Evolutionary conservation across 108 stramenopile genomes (phyloP), one percentile per base, ranked within the genome.

Genomic region (Skeletonema marinoi): DNA sequence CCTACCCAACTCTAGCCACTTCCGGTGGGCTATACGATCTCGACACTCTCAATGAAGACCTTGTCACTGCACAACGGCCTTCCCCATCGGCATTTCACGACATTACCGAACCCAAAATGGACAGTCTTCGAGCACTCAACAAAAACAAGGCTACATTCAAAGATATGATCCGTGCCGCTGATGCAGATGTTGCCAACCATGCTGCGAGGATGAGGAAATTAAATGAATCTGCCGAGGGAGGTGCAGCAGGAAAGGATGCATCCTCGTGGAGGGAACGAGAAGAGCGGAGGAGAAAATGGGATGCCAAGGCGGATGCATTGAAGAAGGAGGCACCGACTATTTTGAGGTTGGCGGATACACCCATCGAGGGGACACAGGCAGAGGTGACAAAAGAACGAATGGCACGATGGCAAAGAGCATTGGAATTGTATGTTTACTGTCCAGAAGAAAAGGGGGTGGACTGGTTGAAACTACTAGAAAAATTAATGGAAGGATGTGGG

Each of bases 351-450:
- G 51, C 74, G 13, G 69, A 70, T 21, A 74, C 58, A 31, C 73
- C 80, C 17, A 61, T 78, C 14, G 73, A 85, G 38, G 89, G 82
- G 21, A 90, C 90, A 7, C 80, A 83, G 36, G 65, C 87, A 19
- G 90, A 91, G 77, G 74, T 80, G 32, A 64, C 82, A 33, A 80
- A 88, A 50, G 80, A 88, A 58, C 81, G 88, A 38, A 33, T 94
- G 68, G 82, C 75, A 19, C 71, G 88, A 12, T 92, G 93, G 93
- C 88, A 90, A 73, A 86, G 86, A 56, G 93, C 91, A 8, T 70
- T 92, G 81, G 91, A 94, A 82, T 70, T 91, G 14, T 94, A 88
- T 79, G 90, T 94, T 5, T 85, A 87, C 71, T 86, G 83, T 56
- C 89, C 89, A 19, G 81, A 82, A 60, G 77, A 71, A 38, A 63